Base-by-base conservation (phyloP, 768 basidiomycete species). In the Boletales sp. region DNA sequence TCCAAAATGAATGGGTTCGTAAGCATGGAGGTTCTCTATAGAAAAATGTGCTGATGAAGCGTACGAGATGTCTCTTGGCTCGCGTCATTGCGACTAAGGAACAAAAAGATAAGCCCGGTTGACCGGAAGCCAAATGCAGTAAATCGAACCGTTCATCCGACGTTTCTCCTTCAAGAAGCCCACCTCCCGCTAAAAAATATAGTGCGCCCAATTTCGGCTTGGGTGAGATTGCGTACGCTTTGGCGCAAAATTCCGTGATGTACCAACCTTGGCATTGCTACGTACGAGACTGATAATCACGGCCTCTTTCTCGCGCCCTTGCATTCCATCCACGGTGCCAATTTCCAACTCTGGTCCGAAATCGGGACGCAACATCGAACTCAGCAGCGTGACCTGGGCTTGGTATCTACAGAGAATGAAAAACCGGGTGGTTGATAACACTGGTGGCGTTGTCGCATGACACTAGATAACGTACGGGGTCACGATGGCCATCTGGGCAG, bases 301-400 rank as follows among this genome's bases (percentile, higher is more conserved):
- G 0, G 93, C 93, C 47, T 98, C 92, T 57, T 92, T 92, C 66
- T 99, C 95, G 43, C 97, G 81, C 0, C 95, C 95, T 72, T 99
- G 97, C 85, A 97, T 90, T 0, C 94, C 93, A 62, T 98, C 97
- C 1, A 98, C 94, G 0, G 88, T 91, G 1, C 94, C 97, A 39
- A 97, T 91, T 57, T 97, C 94, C 1, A 98, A 77, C 21, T 72
- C 72, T 0, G 74, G 66, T 0, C 87, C 87, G 58, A 88, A 77
- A n/a, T 72, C 64, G 0, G 86, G 83, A 19, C 87, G 82, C 17
- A 99, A 72, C 38, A 92, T 71, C 0, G 86, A 83, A 0, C 90
- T 81, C 35, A 98, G 74, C 1, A 94, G 76, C 3, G 87, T 81
- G 4, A 98, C 94, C 67, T 99, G 97, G 0, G 94, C 90, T 73